A percentile compares a stretch with the other conserved stretches of the same genome.
These are phyloP conservation scores for Coniochaeta sp. DNA, from an alignment of 2,329 filamentous ascomycete genomes.

Conservation along the genomic window DNA sequence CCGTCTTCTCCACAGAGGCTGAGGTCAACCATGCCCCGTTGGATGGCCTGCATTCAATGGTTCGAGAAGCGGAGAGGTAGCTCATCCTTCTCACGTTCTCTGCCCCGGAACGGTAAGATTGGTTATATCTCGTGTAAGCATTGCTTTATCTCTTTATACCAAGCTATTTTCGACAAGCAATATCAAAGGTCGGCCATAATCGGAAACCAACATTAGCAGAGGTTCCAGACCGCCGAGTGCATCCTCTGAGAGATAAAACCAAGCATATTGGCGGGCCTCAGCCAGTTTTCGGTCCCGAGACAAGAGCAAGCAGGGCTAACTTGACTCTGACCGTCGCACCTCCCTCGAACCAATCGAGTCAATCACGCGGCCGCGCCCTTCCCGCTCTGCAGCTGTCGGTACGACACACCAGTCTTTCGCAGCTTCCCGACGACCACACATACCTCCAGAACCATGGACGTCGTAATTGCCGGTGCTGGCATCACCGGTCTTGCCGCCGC, in stretches of 20 bases:
- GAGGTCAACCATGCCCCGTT: neutral
- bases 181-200: neutral
- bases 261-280: neutral
- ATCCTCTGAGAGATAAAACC: neutral
- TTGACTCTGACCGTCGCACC: neutral
- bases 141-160: no score
- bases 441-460: slow-evolving; percentile 2
- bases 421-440: neutral
- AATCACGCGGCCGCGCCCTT: neutral
- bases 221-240: neutral
- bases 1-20: neutral
- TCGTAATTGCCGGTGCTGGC: slow-evolving; percentile 19
- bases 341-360: neutral
- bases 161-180: neutral
- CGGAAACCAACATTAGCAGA: neutral
- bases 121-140: neutral
- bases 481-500: slow-evolving; percentile 22
- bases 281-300: neutral
- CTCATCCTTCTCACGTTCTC: neutral
- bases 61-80: neutral
- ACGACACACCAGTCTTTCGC: neutral
- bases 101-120: neutral
- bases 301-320: neutral
- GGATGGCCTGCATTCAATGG: neutral
- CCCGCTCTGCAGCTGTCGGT: neutral